phyloP scores from a whole-genome alignment of 1,284 basidiomycete genomes.

The Boletus semigastroideus region DNA sequence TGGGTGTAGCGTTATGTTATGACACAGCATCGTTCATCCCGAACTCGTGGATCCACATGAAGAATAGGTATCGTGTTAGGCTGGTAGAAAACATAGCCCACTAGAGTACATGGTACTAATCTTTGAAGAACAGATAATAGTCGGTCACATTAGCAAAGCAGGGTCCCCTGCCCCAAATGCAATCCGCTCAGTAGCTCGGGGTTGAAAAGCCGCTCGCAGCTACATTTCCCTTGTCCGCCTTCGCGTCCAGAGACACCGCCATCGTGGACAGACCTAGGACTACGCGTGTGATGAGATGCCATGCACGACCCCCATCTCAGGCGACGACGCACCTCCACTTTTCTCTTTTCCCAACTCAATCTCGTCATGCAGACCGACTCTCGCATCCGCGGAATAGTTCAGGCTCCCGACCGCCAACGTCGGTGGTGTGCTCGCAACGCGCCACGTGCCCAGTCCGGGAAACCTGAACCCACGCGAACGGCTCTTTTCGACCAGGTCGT shows the following conservation, averaged over 20 bases:
- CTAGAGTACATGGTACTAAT: neutral
- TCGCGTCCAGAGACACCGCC: neutral
- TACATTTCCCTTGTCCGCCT: neutral
- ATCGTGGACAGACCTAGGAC: neutral
- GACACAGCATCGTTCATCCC: too few species aligned
- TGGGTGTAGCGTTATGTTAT: conserved; percentile 17
- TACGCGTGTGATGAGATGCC: neutral
- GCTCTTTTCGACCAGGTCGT: neutral
- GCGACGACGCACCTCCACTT: conserved; percentile 5
- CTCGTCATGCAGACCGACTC: neutral
- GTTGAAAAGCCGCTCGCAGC: neutral
- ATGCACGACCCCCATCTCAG: neutral
- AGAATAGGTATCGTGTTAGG: too few species aligned
- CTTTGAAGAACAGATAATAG: neutral
- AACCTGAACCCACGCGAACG: conserved; percentile 1
- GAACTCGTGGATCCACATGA: too few species aligned
- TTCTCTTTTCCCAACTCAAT: neutral
- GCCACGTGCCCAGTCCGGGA: conserved; percentile 23
- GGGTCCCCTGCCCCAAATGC: neutral
- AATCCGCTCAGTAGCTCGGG: neutral
- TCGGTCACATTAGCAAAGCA: neutral
- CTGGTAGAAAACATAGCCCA: neutral
- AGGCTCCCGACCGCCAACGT: conserved; percentile 9
- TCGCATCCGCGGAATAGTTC: neutral
- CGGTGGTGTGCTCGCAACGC: conserved; percentile 11